These are phyloP conservation scores for Nigrospora osmanthi DNA, from an alignment of 2,329 filamentous ascomycete genomes.

Conservation along the genomic window DNA sequence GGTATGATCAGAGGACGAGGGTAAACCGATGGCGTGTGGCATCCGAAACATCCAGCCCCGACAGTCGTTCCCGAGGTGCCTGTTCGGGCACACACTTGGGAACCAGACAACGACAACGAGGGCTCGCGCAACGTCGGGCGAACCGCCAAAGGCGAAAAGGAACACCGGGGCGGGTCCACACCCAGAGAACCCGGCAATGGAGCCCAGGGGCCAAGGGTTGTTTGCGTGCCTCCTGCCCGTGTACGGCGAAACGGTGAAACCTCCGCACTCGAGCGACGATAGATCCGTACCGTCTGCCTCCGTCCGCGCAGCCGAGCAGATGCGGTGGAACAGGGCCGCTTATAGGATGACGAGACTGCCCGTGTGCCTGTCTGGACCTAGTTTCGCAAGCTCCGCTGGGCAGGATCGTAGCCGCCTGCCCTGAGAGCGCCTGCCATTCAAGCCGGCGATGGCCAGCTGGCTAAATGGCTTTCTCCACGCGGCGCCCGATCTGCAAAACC, in stretches of 20 bases:
- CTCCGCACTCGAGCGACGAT: background rate
- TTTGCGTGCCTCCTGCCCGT: background rate
- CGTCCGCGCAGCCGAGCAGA: constrained; percentile 2
- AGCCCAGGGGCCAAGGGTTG: background rate
- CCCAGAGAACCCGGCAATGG: too few relatives aligned
- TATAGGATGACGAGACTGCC: constrained; percentile 3
- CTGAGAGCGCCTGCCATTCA: too few relatives aligned
- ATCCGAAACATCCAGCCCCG: too few relatives aligned
- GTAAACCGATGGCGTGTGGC: too few relatives aligned
- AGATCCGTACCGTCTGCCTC: background rate
- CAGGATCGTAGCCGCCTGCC: background rate
- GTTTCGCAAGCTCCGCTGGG: constrained; percentile 1
- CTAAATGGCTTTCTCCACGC: background rate
- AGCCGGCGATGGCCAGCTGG: too few relatives aligned
- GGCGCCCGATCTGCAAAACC: background rate
- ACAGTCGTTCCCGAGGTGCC: too few relatives aligned
- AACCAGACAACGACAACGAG: too few relatives aligned
- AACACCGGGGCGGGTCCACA: too few relatives aligned
- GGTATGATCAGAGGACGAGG: too few relatives aligned
- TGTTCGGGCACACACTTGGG: too few relatives aligned
- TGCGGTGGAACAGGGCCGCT: constrained; percentile 1
- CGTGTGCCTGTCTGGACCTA: constrained; percentile 1
- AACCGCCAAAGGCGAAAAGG: too few relatives aligned
- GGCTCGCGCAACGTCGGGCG: too few relatives aligned
- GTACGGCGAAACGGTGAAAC: background rate